Evolutionary conservation across 2,329 filamentous ascomycete species (phyloP).

Genomic region (Aureobasidium sp.): DNA sequence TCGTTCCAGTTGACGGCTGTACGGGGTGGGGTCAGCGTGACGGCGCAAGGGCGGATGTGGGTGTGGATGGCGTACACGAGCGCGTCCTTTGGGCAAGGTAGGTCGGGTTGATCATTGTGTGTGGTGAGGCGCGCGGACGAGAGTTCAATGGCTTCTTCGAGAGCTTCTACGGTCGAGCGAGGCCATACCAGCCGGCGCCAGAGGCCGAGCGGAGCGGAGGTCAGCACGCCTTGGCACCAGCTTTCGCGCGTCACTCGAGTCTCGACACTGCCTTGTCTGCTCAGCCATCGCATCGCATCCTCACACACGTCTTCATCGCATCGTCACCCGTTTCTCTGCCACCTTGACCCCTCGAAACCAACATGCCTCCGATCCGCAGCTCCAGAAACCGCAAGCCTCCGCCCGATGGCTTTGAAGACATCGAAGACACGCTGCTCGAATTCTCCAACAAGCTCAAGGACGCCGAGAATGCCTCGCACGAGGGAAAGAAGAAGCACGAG

Average conservation of each 20-base stretch:
- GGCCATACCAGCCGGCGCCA: neutral
- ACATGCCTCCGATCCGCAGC: slow-evolving; percentile 70
- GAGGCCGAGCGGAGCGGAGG: neutral
- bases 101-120: slow-evolving; percentile 74
- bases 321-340: no score
- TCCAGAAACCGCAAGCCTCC: slow-evolving; percentile 72
- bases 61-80: slow-evolving; percentile 36
- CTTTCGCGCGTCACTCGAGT: neutral
- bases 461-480: slow-evolving; percentile 76
- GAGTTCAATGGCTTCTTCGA: neutral
- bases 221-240: neutral
- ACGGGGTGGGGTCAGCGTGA: slow-evolving; percentile 17
- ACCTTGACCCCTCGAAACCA: neutral
- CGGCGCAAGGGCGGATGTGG: neutral
- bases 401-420: slow-evolving; percentile 78
- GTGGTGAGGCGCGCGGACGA: neutral
- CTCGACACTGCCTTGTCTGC: neutral
- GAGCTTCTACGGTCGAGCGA: neutral
- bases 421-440: slow-evolving; percentile 77
- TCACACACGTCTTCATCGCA: no score
- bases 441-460: slow-evolving; percentile 91
- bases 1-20: slow-evolving; percentile 82
- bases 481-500: slow-evolving; percentile 80
- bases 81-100: slow-evolving; percentile 62
- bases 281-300: neutral